Base-by-base conservation (phyloP, 2,329 filamentous ascomycete species). In the Colletotrichum sp. region DNA sequence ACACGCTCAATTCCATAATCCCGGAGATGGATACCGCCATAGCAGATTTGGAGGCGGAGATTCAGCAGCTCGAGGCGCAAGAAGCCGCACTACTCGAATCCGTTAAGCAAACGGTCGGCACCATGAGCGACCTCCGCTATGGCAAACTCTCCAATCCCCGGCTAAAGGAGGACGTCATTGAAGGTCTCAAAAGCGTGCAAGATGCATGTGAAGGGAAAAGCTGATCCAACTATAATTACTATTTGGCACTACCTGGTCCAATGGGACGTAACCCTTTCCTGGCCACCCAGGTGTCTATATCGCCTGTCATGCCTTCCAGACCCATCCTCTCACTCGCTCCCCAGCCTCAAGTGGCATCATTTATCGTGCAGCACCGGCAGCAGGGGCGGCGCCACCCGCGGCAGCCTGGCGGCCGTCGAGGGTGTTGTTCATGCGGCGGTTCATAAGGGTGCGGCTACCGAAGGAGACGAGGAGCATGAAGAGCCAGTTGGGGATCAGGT, bases 121-220 rank as follows among this genome's bases (percentile, higher is more conserved):
- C 91, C 64, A 86, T 98, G 82, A 98, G 95, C 83, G 95, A 98
- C 84, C 88, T 98, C 71, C 92, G 95, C 62, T 96, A 97, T 81
- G 95, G 96, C 49, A 93, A 92, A 71, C 90, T 97, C 74, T 89
- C 91, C 44, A 94, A 94, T 78, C 84, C 88, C 26, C 88, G 92
- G 75, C 85, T 96, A 36, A 88, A 88, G 30, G 89, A 92, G 63
- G 93, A 96, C 78, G 90, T 95, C 34, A 86, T 95, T 21, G 90
- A 93, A 63, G 93, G 93, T 8, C 86, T 97, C 44, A 86, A 88
- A 77, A 89, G 90, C 77, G 87, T 95, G 39, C 91, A 94, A 82
- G 88, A 91, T 77, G 88, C 90, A 28, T 96, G 94, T 83, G 88
- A 90, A 76, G 82, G 79, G 72, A 89, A 88, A 77, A 83, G 79